Percentiles rank a stretch among this genome's conserved stretches.
phyloP scores from a whole-genome alignment of 78 protist species.

The Cavenderia fasciculata region DNA sequence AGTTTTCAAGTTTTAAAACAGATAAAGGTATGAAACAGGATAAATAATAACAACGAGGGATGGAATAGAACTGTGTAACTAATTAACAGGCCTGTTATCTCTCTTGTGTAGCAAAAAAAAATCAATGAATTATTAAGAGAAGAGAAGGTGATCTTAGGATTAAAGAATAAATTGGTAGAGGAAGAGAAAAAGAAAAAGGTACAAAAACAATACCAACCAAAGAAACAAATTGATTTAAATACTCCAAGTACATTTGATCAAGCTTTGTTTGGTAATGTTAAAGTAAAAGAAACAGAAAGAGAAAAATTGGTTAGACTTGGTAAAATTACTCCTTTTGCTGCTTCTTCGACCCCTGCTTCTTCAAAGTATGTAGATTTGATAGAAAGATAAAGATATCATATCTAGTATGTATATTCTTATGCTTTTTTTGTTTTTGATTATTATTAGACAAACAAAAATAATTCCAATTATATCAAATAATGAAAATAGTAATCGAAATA shows the following conservation, averaged over 20 bases:
- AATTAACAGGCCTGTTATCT: not conserved
- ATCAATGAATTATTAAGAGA: not conserved
- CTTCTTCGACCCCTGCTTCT: too few relatives aligned
- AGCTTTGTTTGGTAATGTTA: slow-evolving; percentile 17
- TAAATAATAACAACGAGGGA: not conserved
- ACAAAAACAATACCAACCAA: not conserved
- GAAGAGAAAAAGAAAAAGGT: not conserved
- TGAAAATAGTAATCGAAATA: not conserved
- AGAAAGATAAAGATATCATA: not conserved
- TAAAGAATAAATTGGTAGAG: not conserved
- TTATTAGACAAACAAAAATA: not conserved
- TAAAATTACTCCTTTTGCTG: slow-evolving; percentile 59
- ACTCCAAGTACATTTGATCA: slow-evolving; percentile 35
- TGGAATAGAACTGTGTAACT: too few relatives aligned
- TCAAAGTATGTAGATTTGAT: slow-evolving; percentile 8
- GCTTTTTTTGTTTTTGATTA: not conserved
- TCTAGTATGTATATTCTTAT: not conserved
- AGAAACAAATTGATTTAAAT: not conserved
- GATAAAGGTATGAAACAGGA: not conserved
- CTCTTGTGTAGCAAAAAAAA: slow-evolving; percentile 3
- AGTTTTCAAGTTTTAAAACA: slow-evolving; percentile 8
- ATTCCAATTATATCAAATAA: not conserved
- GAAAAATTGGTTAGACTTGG: slow-evolving; percentile 45
- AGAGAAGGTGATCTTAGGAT: not conserved
- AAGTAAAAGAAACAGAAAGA: slow-evolving; percentile 19